Evolutionary conservation across 305 asterid genomes (phyloP).

Genomic region (Fraxinus baroniana): DNA sequence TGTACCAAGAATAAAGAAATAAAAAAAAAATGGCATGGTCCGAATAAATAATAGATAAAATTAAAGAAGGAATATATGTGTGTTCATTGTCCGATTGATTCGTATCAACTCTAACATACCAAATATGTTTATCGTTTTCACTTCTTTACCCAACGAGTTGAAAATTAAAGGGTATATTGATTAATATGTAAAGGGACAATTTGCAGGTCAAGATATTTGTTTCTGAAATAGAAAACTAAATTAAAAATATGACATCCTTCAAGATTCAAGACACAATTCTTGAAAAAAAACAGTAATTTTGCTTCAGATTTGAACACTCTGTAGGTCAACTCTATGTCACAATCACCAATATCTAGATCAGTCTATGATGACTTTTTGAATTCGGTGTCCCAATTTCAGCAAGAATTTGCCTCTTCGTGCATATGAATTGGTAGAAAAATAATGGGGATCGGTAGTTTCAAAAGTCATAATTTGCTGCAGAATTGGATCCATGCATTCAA

Average conservation of each 20-base stretch:
- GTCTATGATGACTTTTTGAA: background rate
- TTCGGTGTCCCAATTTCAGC: background rate
- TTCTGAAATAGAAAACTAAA: no score
- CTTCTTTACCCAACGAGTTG: no score
- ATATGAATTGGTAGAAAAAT: background rate
- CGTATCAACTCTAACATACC: background rate
- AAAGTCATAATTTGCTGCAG: background rate
- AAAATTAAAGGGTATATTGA: no score
- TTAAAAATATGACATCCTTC: background rate
- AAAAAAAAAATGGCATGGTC: background rate
- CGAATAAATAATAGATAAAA: background rate
- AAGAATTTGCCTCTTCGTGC: background rate
- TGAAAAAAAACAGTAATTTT: background rate
- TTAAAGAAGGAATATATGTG: no score
- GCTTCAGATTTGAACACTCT: background rate
- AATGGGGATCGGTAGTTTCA: background rate
- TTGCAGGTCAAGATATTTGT: no score
- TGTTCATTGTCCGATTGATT: background rate
- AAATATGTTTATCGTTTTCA: no score
- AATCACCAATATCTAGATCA: background rate
- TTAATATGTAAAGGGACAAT: background rate
- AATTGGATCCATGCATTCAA: background rate
- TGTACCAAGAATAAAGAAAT: background rate
- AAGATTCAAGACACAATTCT: background rate
- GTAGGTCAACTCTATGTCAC: background rate